A percentile compares a stretch with the other conserved stretches of the same genome.
These are phyloP conservation scores for Phyllosticta citriasiana DNA, from an alignment of 2,329 filamentous ascomycete genomes.

Conservation along the genomic window DNA sequence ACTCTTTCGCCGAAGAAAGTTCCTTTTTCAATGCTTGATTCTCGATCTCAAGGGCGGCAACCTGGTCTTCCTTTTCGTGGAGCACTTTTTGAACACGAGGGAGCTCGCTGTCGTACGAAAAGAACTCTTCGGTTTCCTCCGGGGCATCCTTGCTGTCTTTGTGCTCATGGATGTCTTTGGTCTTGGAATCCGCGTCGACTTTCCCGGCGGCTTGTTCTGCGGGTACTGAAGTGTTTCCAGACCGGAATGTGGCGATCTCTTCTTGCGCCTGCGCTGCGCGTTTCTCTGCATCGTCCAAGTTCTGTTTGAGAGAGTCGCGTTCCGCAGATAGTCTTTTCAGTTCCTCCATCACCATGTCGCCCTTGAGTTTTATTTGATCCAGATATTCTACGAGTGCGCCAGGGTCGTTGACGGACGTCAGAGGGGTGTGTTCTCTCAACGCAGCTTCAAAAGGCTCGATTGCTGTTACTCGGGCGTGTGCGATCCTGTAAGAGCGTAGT, in stretches of 20 bases:
- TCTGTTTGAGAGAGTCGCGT: conserved; percentile 69
- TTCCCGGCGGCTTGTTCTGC: neutral
- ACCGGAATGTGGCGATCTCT: conserved; percentile 47
- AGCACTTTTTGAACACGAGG: conserved; percentile 70
- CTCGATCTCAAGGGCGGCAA: conserved; percentile 59
- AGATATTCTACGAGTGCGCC: conserved; percentile 81
- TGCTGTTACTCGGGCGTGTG: conserved; percentile 73
- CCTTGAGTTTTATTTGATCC: conserved; percentile 73
- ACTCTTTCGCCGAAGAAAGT: conserved; percentile 61
- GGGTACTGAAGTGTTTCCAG: neutral
- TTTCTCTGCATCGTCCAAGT: conserved; percentile 58
- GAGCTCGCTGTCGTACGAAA: conserved; percentile 84
- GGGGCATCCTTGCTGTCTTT: conserved; percentile 17
- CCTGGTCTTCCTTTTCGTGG: conserved; percentile 58
- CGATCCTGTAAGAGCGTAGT: conserved; percentile 81
- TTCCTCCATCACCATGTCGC: conserved; percentile 90
- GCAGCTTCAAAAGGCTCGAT: conserved; percentile 92
- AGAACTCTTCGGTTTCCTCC: conserved; percentile 60
- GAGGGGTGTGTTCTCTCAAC: conserved; percentile 82
- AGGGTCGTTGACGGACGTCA: conserved; percentile 80
- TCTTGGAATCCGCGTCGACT: conserved; percentile 6
- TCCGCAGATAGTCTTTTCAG: conserved; percentile 78
- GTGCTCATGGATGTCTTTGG: conserved; percentile 8
- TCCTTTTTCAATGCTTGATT: conserved; percentile 60
- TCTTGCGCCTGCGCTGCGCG: conserved; percentile 52